Evolutionary conservation across 2,329 filamentous ascomycete genomes (phyloP).

Genomic region (Diaporthe citriasiana): DNA sequence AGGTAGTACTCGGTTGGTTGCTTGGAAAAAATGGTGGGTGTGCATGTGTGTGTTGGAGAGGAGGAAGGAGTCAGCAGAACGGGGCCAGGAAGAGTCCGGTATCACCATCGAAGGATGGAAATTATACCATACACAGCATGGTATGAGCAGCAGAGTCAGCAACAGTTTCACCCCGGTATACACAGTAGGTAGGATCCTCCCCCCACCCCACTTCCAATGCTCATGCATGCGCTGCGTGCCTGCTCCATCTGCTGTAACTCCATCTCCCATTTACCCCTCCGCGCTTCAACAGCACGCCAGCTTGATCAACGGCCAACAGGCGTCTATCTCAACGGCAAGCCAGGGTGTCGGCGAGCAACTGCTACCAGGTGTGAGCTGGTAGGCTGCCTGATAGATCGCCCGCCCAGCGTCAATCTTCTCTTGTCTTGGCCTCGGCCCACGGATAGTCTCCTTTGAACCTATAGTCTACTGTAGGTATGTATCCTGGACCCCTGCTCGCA

Average conservation of each 20-base stretch:
- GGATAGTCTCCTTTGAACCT: background rate
- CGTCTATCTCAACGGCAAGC: background rate
- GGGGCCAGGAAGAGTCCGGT: constrained; percentile 7
- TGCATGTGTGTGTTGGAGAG: background rate
- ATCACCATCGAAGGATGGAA: constrained; percentile 26
- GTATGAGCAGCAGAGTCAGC: constrained; percentile 8
- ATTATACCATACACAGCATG: constrained; percentile 13
- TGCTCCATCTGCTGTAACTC: background rate
- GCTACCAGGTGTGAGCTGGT: constrained; percentile 2
- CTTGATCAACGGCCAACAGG: constrained; percentile 1
- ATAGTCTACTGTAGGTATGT: background rate
- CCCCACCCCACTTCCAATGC: background rate
- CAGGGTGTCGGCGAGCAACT: background rate
- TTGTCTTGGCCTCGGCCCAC: constrained; percentile 2
- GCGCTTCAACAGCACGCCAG: background rate
- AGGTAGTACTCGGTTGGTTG: background rate
- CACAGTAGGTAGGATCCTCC: background rate
- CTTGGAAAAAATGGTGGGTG: background rate
- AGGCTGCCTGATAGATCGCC: constrained; percentile 14
- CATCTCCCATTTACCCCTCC: too few relatives aligned
- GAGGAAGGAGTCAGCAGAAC: constrained; percentile 2
- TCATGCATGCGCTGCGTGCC: background rate
- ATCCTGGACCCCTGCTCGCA: constrained; percentile 9
- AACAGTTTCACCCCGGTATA: background rate
- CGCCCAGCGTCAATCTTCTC: constrained; percentile 10